Percentiles rank a stretch among this genome's conserved stretches.
phyloP scores from a whole-genome alignment of 176 grass and related monocot genomes.

The Stipa capillata region DNA sequence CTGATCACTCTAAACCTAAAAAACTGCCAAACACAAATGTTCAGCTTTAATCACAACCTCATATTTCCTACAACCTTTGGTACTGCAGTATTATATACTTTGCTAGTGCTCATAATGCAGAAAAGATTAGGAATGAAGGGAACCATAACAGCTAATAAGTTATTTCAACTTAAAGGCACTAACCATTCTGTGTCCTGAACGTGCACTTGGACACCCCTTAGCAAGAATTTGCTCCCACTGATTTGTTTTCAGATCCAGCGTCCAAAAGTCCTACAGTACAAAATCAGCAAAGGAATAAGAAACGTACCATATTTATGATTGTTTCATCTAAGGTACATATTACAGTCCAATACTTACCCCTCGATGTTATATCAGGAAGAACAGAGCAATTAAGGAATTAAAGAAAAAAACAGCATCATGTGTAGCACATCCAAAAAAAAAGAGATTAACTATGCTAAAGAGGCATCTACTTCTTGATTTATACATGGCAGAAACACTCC shows the following conservation, averaged over 20 bases:
- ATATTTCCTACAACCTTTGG: neutral
- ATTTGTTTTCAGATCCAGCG: slow-evolving; percentile 88
- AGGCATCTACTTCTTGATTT: neutral
- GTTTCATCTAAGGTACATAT: neutral
- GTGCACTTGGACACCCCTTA: slow-evolving; percentile 95
- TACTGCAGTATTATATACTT: neutral
- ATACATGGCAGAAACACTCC: neutral
- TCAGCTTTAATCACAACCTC: neutral
- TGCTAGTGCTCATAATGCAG: neutral
- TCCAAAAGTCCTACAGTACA: slow-evolving; percentile 79
- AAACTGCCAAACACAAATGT: neutral
- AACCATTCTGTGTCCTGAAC: slow-evolving; percentile 96
- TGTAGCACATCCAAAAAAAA: neutral
- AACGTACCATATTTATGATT: slow-evolving; percentile 5
- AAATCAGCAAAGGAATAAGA: slow-evolving; percentile 15
- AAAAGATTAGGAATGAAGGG: no score
- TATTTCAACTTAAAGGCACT: slow-evolving; percentile 1
- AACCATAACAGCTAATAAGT: neutral
- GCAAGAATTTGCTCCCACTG: slow-evolving; percentile 91
- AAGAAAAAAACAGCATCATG: neutral
- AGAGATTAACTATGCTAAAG: neutral
- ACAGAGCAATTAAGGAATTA: neutral
- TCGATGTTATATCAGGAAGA: neutral
- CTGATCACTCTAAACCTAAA: neutral
- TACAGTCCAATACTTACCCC: neutral